phyloP scores from a whole-genome alignment of 345 rosid species.

The Acer yangbiense region DNA sequence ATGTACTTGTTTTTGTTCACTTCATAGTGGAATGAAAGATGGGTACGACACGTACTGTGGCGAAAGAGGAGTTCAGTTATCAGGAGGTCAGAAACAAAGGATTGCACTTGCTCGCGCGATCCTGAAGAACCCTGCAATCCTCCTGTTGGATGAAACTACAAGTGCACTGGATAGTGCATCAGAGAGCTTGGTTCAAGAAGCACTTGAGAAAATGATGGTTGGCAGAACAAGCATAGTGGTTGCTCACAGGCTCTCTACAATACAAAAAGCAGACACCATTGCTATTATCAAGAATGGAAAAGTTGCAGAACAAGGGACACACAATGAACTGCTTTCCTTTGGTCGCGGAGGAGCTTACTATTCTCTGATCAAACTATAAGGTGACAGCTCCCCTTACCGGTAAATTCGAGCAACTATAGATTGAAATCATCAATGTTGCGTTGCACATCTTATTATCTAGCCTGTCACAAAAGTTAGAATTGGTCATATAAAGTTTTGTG shows the following conservation, averaged over 20 bases:
- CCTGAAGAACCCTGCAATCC: slow-evolving; percentile 61
- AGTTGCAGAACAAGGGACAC: slow-evolving; percentile 58
- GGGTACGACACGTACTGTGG: slow-evolving; percentile 65
- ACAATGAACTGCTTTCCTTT: slow-evolving; percentile 46
- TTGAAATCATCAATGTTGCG: background rate
- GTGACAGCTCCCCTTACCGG: slow-evolving; percentile 33
- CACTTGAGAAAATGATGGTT: slow-evolving; percentile 72
- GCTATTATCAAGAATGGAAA: slow-evolving; percentile 56
- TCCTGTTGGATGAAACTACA: slow-evolving; percentile 73
- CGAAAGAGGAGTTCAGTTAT: slow-evolving; percentile 66
- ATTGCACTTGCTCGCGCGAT: slow-evolving; percentile 76
- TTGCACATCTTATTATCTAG: too few species aligned
- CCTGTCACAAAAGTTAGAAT: background rate
- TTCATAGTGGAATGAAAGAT: slow-evolving; percentile 64
- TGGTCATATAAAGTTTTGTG: background rate
- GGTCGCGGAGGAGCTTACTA: slow-evolving; percentile 45
- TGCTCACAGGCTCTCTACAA: slow-evolving; percentile 62
- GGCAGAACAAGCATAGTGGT: slow-evolving; percentile 51
- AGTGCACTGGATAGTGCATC: slow-evolving; percentile 72
- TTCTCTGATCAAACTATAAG: slow-evolving; percentile 43
- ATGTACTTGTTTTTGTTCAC: background rate
- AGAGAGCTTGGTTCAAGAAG: slow-evolving; percentile 57
- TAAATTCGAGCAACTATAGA: slow-evolving; percentile 8
- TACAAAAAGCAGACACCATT: slow-evolving; percentile 55
- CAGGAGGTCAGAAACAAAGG: slow-evolving; percentile 80